Base-by-base conservation (phyloP, 2,329 filamentous ascomycete genomes). In the Fusarium brachygibbosum region DNA sequence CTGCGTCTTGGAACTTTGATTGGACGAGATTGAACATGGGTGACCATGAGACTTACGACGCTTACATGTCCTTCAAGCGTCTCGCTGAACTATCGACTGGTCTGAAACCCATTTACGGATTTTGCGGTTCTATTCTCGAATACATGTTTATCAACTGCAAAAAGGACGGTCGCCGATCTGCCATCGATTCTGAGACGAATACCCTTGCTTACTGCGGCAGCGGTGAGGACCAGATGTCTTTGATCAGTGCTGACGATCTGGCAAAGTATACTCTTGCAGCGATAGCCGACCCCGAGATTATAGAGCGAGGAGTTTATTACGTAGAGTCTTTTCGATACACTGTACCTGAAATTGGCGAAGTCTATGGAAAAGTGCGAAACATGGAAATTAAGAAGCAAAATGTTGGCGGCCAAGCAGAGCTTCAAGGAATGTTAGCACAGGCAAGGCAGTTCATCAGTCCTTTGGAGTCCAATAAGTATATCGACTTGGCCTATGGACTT, bases 1-100 rank as follows among this genome's bases (percentile, higher is more conserved):
- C 59, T 4, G 57, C 59, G 0, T 46, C 40, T 3, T 62, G 57
- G 46, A 62, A 61, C 17, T 62, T 54, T 25, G 46, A 62, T 9
- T 62, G 59, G 59, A 46, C 59, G 6, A 62, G 34, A 3, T 46
- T 62, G 2, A 28, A 38, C 7, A 25, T 62, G 14, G 57, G 59
- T 7, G 57, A 62, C 13, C 46, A 62, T 17, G 57, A 62, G 6
- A 62, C 40, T 0, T 62, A 62, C 1, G 57, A 62, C n/a, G 38
- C 59, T 17, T 54, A 62, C 6, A 62, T 62, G 8, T 51, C 59
- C 19, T 62, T 62, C 3, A 62, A 54, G 8, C 45, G 57, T 5
- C 59, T 62, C 5, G 59, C 59, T 14, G 57, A 62, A 23, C 57
- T 62, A 3, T 62, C 59, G 0, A 35, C 21, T 2, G 21, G 11